Conservation (phyloP, 805 yeast genomes). For the Wickerhamiella occidentalis region DNA sequence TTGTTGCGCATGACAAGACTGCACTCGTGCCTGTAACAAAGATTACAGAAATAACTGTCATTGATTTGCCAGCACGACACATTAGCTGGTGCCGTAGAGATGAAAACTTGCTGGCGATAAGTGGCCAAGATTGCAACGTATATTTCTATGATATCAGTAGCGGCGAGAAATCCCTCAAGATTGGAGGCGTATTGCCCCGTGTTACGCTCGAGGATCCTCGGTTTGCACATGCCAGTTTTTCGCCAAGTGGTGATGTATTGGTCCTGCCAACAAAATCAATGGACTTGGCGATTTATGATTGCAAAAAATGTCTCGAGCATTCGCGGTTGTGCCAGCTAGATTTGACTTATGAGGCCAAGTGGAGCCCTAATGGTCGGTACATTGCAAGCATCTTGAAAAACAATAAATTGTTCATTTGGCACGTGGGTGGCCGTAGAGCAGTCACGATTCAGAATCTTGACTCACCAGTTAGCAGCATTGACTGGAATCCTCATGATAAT, state of each 20-base stretch:
- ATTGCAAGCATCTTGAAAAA: constrained; percentile 49
- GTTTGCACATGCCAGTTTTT: constrained; percentile 55
- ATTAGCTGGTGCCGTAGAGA: constrained; percentile 32
- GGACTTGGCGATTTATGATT: constrained; percentile 23
- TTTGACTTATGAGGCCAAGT: constrained; percentile 39
- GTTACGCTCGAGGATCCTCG: constrained; percentile 29
- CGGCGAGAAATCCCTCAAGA: background rate
- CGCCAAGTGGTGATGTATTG: constrained; percentile 52
- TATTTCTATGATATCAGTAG: constrained; percentile 23
- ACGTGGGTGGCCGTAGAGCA: constrained; percentile 28
- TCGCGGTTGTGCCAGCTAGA: constrained; percentile 22
- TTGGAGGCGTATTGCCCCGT: constrained; percentile 25
- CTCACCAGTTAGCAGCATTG: constrained; percentile 18
- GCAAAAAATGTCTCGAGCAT: constrained; percentile 22
- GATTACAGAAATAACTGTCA: constrained; percentile 30
- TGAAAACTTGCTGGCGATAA: constrained; percentile 22
- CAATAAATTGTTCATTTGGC: constrained; percentile 45
- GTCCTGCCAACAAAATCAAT: constrained; percentile 48
- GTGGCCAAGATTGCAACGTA: constrained; percentile 27
- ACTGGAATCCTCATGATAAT: constrained; percentile 32
- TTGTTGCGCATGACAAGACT: constrained; percentile 28
- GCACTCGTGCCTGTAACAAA: constrained; percentile 26
- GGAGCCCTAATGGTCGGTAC: constrained; percentile 50
- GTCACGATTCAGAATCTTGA: constrained; percentile 28
- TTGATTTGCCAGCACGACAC: constrained; percentile 36